A percentile compares a stretch with the other conserved stretches of the same genome.
Evolutionary conservation across 257 asterid species (phyloP).

Genomic region (Prunella vulgaris): DNA sequence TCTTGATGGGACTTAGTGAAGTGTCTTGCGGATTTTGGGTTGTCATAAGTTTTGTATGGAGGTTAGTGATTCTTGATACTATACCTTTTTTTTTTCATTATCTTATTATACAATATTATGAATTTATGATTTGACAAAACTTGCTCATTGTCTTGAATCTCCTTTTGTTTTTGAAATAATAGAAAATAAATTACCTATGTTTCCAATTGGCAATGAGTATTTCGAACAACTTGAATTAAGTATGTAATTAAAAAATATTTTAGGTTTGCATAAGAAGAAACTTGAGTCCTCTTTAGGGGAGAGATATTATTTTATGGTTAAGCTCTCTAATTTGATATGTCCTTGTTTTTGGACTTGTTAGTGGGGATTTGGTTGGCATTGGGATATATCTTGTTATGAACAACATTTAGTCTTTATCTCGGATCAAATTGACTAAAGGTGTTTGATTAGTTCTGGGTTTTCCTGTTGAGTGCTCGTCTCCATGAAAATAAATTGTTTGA

Average conservation of each 20-base stretch:
- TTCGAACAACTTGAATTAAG: background rate
- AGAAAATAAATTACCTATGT: background rate
- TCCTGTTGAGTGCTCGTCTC: background rate
- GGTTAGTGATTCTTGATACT: conserved; percentile 14
- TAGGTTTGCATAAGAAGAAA: background rate
- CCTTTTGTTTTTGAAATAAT: background rate
- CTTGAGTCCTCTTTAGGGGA: background rate
- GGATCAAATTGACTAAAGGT: background rate
- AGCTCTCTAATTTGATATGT: background rate
- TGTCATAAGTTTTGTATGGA: conserved; percentile 6
- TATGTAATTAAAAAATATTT: background rate
- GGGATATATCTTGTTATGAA: background rate
- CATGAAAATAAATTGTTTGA: background rate
- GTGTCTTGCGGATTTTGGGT: conserved; percentile 15
- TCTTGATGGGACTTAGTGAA: conserved; percentile 13
- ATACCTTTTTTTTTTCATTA: background rate
- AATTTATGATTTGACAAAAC: background rate
- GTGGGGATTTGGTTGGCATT: background rate
- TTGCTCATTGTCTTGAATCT: background rate
- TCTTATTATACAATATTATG: background rate
- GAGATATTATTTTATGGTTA: background rate
- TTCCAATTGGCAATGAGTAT: background rate
- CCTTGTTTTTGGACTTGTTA: background rate
- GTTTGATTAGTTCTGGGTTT: background rate
- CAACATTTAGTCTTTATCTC: background rate